Evolutionary conservation across 2,329 filamentous ascomycete species (phyloP), one percentile per base, ranked within the genome.

Genomic region (Calonectria multiphialidica): DNA sequence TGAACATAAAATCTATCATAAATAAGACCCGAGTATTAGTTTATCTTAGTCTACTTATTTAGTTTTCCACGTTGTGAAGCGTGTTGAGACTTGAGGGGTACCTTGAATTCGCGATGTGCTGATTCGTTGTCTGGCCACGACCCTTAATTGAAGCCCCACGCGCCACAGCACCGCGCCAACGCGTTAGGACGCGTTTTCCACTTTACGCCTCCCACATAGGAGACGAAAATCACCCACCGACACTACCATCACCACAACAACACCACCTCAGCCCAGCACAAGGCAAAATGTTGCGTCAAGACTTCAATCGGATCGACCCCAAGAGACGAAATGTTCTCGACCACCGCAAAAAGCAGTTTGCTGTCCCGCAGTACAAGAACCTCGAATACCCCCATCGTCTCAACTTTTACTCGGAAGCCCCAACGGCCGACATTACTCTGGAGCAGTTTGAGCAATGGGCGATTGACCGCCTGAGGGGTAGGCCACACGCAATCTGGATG

Each of bases 371-470:
- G 68, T 98, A 92, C 87, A 93, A 94, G 83, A 92, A 95, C 76
- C 89, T 93, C 69, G 89, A 93, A 50, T 99, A 98, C 82, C 91
- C 93, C 16, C 90, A 96, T 83, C 93, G 96, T 69, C 90, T 99
- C 80, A 99, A 97, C 87, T 96, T 98, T 84, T 99, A 99, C 86
- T 87, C 91, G 50, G 89, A 93, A 30, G 94, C 97, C 55, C 97
- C 97, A 0, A 98, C 95, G 0, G 94, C 94, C 59, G 97, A 99
- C 81, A 97, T 99, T 78, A 98, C 95, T 0, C 91, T 99, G 49
- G 97, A 99, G 82, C 93, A 99, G 82, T 99, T 99, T 80, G 97
- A 99, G 83, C 95, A 98, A 89, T 99, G 97, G 97, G 97, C 96
- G 13, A 98, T 99, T 80, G 94, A 98, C 80, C 90, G 97, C 70